phyloP scores from a whole-genome alignment of 352 stramenopile genomes.

The Phytopythium aichiense region DNA sequence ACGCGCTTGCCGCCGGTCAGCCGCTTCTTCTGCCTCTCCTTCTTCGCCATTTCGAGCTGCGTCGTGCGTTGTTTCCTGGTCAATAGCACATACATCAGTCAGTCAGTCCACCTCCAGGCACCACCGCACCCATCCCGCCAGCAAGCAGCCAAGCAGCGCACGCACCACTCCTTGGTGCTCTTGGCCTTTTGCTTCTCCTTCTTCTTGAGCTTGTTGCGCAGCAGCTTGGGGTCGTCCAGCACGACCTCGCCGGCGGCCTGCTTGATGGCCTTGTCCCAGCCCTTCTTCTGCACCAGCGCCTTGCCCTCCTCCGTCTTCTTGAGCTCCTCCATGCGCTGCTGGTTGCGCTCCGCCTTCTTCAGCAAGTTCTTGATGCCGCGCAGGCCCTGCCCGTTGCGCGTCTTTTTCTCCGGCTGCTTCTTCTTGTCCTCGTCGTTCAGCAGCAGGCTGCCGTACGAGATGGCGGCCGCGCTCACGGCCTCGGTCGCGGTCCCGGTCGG shows the following conservation, averaged over 20 bases:
- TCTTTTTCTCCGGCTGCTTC: slow-evolving; percentile 54
- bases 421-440: slow-evolving; percentile 50
- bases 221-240: slow-evolving; percentile 72
- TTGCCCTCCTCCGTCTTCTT: slow-evolving; percentile 78
- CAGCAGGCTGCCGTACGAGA: slow-evolving; percentile 78
- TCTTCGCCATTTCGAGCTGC: slow-evolving; percentile 56
- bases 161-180: slow-evolving; percentile 69
- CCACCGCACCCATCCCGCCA: no score
- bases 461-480: slow-evolving; percentile 22
- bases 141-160: not conserved
- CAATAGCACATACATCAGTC: slow-evolving; percentile 5
- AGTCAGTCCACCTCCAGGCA: not conserved
- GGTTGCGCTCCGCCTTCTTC: slow-evolving; percentile 78
- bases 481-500: slow-evolving; percentile 21
- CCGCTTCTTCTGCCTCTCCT: slow-evolving; percentile 64
- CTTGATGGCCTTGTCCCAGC: slow-evolving; percentile 72
- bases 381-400: slow-evolving; percentile 64
- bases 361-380: slow-evolving; percentile 74
- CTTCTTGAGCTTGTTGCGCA: slow-evolving; percentile 80
- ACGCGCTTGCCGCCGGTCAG: slow-evolving; percentile 8
- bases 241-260: slow-evolving; percentile 63
- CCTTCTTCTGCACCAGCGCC: slow-evolving; percentile 55
- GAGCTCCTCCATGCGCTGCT: slow-evolving; percentile 67
- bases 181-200: slow-evolving; percentile 80
- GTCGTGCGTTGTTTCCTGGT: slow-evolving; percentile 54